phyloP scores from a whole-genome alignment of 805 yeast genomes.

The Candida anglica region DNA sequence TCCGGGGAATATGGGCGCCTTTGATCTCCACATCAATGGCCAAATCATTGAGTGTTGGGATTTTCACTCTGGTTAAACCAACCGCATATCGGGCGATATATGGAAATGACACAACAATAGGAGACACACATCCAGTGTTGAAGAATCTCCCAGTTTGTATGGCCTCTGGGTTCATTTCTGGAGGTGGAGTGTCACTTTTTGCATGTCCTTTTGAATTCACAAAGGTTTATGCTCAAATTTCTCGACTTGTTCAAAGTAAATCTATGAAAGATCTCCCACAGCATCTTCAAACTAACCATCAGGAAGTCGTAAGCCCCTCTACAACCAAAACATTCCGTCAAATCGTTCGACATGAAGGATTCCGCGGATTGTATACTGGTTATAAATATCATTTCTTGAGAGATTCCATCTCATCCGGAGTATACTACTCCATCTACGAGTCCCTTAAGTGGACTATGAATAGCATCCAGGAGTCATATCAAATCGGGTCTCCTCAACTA shows the following conservation, averaged over 20 bases:
- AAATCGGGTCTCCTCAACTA: slow-evolving; percentile 24
- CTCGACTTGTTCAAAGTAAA: slow-evolving; percentile 33
- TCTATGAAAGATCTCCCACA: slow-evolving; percentile 9
- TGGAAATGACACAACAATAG: slow-evolving; percentile 7
- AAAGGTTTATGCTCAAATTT: slow-evolving; percentile 75
- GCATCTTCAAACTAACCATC: slow-evolving; percentile 10
- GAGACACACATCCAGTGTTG: slow-evolving; percentile 36
- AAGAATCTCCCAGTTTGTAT: slow-evolving; percentile 41
- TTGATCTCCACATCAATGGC: slow-evolving; percentile 61
- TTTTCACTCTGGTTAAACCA: slow-evolving; percentile 57
- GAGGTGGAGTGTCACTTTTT: slow-evolving; percentile 56
- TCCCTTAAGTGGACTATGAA: slow-evolving; percentile 55
- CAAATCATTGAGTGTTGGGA: slow-evolving; percentile 61
- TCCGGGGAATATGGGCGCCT: slow-evolving; percentile 75
- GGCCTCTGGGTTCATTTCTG: slow-evolving; percentile 62
- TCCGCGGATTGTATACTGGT: slow-evolving; percentile 68
- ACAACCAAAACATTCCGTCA: slow-evolving; percentile 44
- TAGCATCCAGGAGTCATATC: slow-evolving; percentile 16
- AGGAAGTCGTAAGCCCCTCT: slow-evolving; percentile 12
- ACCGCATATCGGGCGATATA: slow-evolving; percentile 12
- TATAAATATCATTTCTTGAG: slow-evolving; percentile 62
- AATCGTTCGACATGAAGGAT: slow-evolving; percentile 57
- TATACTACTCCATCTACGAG: slow-evolving; percentile 75
- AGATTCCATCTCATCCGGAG: slow-evolving; percentile 67
- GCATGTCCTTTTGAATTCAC: slow-evolving; percentile 87